phyloP scores from a whole-genome alignment of 495 filamentous ascomycete genomes.

The Penicillium ucsense region DNA sequence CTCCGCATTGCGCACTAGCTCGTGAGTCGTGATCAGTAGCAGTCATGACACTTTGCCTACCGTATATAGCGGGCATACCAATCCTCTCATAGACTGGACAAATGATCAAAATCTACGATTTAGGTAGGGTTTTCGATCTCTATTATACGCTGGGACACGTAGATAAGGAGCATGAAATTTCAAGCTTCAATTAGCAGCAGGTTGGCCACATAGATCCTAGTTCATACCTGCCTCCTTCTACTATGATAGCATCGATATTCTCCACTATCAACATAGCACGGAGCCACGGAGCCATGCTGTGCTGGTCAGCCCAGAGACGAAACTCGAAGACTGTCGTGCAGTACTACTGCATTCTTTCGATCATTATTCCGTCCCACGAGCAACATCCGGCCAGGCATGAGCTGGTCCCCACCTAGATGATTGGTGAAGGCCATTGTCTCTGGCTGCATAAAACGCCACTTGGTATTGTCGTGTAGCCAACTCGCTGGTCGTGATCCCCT shows the following conservation, averaged over 20 bases:
- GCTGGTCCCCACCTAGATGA: background rate
- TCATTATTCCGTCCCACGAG: background rate
- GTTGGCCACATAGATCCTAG: too few species aligned
- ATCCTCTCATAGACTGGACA: too few species aligned
- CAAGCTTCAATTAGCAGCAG: too few species aligned
- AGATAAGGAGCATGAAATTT: too few species aligned
- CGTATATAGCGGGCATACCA: background rate
- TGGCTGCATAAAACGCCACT: constrained; percentile 13
- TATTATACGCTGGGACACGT: too few species aligned
- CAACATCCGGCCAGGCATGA: background rate
- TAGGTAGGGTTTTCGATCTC: too few species aligned
- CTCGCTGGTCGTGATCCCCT: too few species aligned
- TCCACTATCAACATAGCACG: background rate
- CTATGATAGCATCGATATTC: too few species aligned
- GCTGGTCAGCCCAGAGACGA: background rate
- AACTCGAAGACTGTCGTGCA: background rate
- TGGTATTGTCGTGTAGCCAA: constrained; percentile 9
- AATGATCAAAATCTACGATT: too few species aligned
- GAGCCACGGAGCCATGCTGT: background rate
- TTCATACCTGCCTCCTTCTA: too few species aligned
- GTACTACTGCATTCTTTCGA: background rate
- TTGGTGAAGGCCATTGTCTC: constrained; percentile 10
- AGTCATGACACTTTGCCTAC: background rate
- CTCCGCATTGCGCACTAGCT: background rate
- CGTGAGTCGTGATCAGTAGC: background rate